These are phyloP conservation scores for Geotrichum restrictum DNA, from an alignment of 1,139 yeast species.

Conservation along the genomic window DNA sequence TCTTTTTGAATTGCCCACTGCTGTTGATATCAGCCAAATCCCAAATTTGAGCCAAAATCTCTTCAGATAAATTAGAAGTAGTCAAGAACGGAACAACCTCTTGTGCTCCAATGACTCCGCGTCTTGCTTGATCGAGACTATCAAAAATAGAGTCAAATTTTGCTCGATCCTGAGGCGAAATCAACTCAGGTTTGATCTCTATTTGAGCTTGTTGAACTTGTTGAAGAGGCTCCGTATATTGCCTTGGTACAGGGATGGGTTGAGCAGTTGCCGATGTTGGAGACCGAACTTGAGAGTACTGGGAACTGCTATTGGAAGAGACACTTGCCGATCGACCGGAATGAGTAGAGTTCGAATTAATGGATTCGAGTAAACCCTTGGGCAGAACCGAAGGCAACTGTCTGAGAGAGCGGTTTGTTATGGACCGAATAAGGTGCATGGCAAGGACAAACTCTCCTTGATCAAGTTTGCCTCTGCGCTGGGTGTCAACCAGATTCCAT, in stretches of 20 bases:
- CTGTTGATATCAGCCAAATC: constrained; percentile 88
- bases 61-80: constrained; percentile 82
- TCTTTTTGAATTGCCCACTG: constrained; percentile 72
- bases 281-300: constrained; percentile 24
- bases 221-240: constrained; percentile 23
- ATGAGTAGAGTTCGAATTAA: neutral
- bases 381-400: constrained; percentile 71
- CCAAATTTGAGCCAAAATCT: constrained; percentile 86
- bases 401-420: constrained; percentile 61
- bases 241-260: neutral
- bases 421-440: constrained; percentile 88
- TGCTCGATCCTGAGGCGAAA: constrained; percentile 63
- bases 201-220: constrained; percentile 1
- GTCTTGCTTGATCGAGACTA: constrained; percentile 60
- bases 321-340: constrained; percentile 3
- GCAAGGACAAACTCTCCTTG: constrained; percentile 81
- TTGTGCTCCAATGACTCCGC: constrained; percentile 58
- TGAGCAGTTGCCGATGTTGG: constrained; percentile 24
- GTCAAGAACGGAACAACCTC: constrained; percentile 87
- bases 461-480: constrained; percentile 65
- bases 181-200: constrained; percentile 60
- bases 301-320: constrained; percentile 24
- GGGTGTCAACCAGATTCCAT: constrained; percentile 83
- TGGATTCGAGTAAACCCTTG: constrained; percentile 34
- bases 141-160: constrained; percentile 79